Evolutionary conservation across 148 eudicot genomes (phyloP).

Genomic region (Oxyria digyna): DNA sequence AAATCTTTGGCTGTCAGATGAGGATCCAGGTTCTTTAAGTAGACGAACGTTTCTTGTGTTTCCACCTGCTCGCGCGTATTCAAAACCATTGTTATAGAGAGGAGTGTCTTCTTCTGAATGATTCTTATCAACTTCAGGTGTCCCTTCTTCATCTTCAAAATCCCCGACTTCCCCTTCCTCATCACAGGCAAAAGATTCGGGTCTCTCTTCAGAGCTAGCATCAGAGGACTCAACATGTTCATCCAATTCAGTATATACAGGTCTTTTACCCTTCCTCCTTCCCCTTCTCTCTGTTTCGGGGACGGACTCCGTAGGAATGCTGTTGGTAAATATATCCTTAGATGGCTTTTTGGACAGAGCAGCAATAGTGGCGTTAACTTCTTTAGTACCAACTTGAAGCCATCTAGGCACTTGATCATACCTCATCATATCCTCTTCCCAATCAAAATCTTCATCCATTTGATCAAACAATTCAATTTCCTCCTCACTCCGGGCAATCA

Average conservation of each 20-base stretch:
- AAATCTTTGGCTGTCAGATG: slow-evolving; percentile 52
- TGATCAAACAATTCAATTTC: slow-evolving; percentile 96
- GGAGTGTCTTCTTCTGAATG: slow-evolving; percentile 47
- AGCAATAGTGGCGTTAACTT: slow-evolving; percentile 59
- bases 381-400: slow-evolving; percentile 76
- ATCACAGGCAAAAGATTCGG: neutral
- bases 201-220: slow-evolving; percentile 11
- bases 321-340: slow-evolving; percentile 34
- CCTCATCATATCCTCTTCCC: slow-evolving; percentile 85
- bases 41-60: slow-evolving; percentile 21
- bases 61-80: slow-evolving; percentile 33
- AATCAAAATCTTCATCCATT: slow-evolving; percentile 93
- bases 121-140: slow-evolving; percentile 4
- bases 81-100: slow-evolving; percentile 38
- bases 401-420: slow-evolving; percentile 90
- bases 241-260: slow-evolving; percentile 40
- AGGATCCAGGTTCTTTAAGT: slow-evolving; percentile 67
- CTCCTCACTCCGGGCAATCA: slow-evolving; percentile 96
- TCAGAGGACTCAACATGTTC: slow-evolving; percentile 1
- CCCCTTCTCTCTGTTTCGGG: slow-evolving; percentile 57
- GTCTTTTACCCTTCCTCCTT: slow-evolving; percentile 66
- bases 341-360: slow-evolving; percentile 74
- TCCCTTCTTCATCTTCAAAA: slow-evolving; percentile 9
- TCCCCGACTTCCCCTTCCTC: slow-evolving; percentile 7
- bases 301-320: slow-evolving; percentile 26